Conservation (phyloP, 2,329 filamentous ascomycete species). For the Clarireedia hainanense region DNA sequence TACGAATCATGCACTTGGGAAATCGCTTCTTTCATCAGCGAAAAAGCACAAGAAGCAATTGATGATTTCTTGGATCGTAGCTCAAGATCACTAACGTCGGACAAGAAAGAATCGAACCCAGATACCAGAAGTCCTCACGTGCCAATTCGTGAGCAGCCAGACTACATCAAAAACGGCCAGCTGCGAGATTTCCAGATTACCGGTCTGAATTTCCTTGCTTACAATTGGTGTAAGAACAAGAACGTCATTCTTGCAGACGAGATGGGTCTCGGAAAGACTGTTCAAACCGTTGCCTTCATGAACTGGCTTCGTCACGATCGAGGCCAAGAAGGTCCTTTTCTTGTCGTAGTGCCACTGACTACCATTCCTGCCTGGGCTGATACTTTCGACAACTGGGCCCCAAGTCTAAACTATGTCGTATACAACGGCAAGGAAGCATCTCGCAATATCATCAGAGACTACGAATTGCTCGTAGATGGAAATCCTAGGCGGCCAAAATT, state of each 20-base stretch:
- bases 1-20: conserved; percentile 98
- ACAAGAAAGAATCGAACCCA: conserved; percentile 67
- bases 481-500: conserved; percentile 89
- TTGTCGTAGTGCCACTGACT: conserved; percentile 94
- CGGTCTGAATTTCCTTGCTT: conserved; percentile 88
- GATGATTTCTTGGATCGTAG: conserved; percentile 84
- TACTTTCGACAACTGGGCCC: conserved; percentile 93
- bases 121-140: conserved; percentile 66
- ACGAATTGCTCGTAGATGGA: conserved; percentile 80
- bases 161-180: conserved; percentile 76
- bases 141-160: conserved; percentile 70
- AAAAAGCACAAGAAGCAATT: conserved; percentile 79
- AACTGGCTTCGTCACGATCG: conserved; percentile 93
- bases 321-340: conserved; percentile 84
- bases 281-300: conserved; percentile 93
- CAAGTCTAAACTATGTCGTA: conserved; percentile 92
- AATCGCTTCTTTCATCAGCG: conserved; percentile 61
- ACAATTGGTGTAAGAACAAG: conserved; percentile 90
- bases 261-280: conserved; percentile 97
- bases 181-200: conserved; percentile 89
- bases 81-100: conserved; percentile 71
- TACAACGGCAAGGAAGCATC: conserved; percentile 88
- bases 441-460: conserved; percentile 78
- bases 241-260: conserved; percentile 98
- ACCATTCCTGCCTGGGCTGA: conserved; percentile 98